These are phyloP conservation scores for Phytophthora pluvialis DNA, from an alignment of 352 stramenopile species.

Conservation along the genomic window DNA sequence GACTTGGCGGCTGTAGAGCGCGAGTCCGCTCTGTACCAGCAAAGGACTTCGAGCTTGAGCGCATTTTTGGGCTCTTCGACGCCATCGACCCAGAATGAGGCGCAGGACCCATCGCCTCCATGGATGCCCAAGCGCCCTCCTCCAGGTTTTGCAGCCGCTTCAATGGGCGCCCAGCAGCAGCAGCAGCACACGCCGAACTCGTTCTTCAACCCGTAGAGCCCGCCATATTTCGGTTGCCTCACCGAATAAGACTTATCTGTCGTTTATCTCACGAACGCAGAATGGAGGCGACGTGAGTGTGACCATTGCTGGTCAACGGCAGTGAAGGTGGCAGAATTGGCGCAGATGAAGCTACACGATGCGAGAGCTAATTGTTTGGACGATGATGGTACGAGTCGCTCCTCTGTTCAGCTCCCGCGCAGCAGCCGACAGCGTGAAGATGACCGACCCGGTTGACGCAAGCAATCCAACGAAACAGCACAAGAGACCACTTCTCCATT, in stretches of 20 bases:
- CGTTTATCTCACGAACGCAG: conserved; percentile 11
- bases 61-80: conserved; percentile 54
- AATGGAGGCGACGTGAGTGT: conserved; percentile 5
- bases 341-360: conserved; percentile 8
- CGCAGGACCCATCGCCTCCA: conserved; percentile 33
- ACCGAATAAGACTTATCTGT: conserved; percentile 6
- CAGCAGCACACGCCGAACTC: conserved; percentile 55
- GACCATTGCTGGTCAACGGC: conserved; percentile 1
- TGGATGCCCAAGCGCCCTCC: conserved; percentile 45
- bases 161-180: conserved; percentile 22
- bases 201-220: conserved; percentile 66
- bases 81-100: conserved; percentile 30
- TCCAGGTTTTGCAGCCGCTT: conserved; percentile 44
- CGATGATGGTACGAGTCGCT: conserved; percentile 3
- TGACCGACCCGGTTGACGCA: neutral
- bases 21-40: conserved; percentile 71
- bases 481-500: conserved; percentile 17
- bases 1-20: conserved; percentile 78
- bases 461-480: conserved; percentile 5
- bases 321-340: conserved; percentile 11
- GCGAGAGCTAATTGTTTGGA: conserved; percentile 8
- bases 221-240: conserved; percentile 2
- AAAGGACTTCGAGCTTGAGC: conserved; percentile 77
- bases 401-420: neutral
- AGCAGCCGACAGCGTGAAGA: conserved; percentile 2